Conservation (phyloP, 2,329 filamentous ascomycete genomes). For the Penicillium occitanis region DNA sequence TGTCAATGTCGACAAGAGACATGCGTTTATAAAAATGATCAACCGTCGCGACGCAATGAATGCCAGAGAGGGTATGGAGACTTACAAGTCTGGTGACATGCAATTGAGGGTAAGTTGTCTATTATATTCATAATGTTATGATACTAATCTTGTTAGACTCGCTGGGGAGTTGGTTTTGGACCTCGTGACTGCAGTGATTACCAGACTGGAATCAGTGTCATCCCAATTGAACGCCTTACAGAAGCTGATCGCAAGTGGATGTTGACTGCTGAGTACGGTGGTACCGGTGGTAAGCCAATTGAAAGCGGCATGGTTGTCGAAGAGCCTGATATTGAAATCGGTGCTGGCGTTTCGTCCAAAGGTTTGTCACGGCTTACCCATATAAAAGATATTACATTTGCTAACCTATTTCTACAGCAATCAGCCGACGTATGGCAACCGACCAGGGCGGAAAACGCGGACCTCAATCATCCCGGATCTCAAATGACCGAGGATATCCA, state of each 20-base stretch:
- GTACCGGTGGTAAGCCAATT: constrained; percentile 79
- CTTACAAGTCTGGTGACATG: constrained; percentile 68
- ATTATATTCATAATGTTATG: background rate
- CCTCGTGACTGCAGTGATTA: constrained; percentile 98
- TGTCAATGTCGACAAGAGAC: constrained; percentile 95
- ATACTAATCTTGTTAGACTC: constrained; percentile 60
- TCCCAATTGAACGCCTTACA: constrained; percentile 87
- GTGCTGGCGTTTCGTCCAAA: constrained; percentile 94
- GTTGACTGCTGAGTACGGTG: constrained; percentile 87
- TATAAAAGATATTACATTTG: background rate
- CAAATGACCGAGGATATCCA: constrained; percentile 33
- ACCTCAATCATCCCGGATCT: constrained; percentile 47
- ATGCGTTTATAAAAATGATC: constrained; percentile 99
- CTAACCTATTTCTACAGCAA: constrained; percentile 36
- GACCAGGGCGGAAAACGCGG: constrained; percentile 52
- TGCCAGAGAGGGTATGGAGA: constrained; percentile 87
- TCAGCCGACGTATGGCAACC: constrained; percentile 53
- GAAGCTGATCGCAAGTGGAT: constrained; percentile 98
- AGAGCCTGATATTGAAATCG: constrained; percentile 98
- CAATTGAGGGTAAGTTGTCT: constrained; percentile 64
- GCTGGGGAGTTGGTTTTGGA: constrained; percentile 97
- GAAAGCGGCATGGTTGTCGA: constrained; percentile 85
- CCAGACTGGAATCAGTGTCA: constrained; percentile 83
- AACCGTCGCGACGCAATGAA: constrained; percentile 78
- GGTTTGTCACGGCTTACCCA: constrained; percentile 44